Conservation (phyloP, 2,329 filamentous ascomycete species). For the Hypomyces rosellus region DNA sequence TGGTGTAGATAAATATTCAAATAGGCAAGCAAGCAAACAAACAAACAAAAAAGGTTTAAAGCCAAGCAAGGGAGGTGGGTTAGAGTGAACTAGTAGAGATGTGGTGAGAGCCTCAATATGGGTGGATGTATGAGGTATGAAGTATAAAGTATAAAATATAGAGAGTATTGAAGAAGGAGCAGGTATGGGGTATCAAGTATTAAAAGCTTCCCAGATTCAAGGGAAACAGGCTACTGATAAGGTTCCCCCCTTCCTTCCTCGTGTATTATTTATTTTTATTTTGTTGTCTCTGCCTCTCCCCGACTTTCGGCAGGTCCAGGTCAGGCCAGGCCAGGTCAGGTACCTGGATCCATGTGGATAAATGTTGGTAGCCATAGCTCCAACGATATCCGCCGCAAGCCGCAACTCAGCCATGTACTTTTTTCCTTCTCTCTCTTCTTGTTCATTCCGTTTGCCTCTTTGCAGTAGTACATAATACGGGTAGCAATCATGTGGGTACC, state of each 20-base stretch:
- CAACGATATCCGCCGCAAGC: conserved; percentile 12
- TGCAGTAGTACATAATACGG: too few relatives aligned
- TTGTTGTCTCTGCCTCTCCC: background rate
- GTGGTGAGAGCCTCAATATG: too few relatives aligned
- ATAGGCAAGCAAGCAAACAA: background rate
- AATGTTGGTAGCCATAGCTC: background rate
- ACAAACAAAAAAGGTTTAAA: background rate
- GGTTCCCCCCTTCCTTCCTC: background rate
- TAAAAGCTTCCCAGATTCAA: background rate
- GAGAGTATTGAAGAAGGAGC: background rate
- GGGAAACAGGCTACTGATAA: conserved; percentile 4
- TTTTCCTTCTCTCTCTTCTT: too few relatives aligned
- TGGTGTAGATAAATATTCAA: background rate
- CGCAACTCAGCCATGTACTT: background rate
- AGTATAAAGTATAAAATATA: background rate
- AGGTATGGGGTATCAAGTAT: background rate
- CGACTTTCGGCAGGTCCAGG: background rate
- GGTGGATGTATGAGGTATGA: background rate
- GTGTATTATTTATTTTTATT: too few relatives aligned
- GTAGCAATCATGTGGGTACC: background rate
- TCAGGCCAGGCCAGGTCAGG: too few relatives aligned
- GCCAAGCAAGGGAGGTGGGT: too few relatives aligned
- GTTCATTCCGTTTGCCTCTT: too few relatives aligned
- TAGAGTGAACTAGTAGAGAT: too few relatives aligned
- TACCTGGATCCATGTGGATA: background rate